These are phyloP conservation scores for Ceratobasidium theobromae DNA, from an alignment of 1,284 basidiomycete species.

Conservation along the genomic window DNA sequence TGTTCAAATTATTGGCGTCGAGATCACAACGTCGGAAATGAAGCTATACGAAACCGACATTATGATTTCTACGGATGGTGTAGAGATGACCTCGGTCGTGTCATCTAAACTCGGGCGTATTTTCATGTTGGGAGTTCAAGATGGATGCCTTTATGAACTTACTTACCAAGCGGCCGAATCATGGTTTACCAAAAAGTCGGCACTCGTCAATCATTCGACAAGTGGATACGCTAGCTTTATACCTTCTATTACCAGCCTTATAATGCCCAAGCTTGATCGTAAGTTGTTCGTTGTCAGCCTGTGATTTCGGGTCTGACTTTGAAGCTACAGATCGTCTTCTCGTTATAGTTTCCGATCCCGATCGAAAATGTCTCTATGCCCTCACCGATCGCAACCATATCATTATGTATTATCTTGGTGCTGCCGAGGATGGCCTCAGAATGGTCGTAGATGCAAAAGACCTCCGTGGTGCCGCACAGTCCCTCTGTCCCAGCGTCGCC, in stretches of 20 bases:
- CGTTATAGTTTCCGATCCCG: constrained; percentile 49
- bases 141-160: constrained; percentile 90
- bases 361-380: constrained; percentile 72
- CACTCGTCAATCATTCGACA: constrained; percentile 67
- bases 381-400: constrained; percentile 70
- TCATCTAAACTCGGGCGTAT: constrained; percentile 84
- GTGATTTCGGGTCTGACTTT: not conserved
- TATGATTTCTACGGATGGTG: constrained; percentile 65
- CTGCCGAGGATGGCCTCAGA: not conserved
- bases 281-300: constrained; percentile 31
- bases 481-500: constrained; percentile 72
- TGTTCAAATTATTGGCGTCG: constrained; percentile 84
- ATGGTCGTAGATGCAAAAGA: constrained; percentile 9
- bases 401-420: constrained; percentile 50
- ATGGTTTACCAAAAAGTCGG: constrained; percentile 89
- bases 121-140: constrained; percentile 84
- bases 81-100: constrained; percentile 81
- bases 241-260: constrained; percentile 56
- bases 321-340: constrained; percentile 5
- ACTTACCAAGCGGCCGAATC: constrained; percentile 90
- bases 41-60: constrained; percentile 92
- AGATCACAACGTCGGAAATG: constrained; percentile 56
- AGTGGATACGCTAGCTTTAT: constrained; percentile 47
- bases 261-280: constrained; percentile 62
- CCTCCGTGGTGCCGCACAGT: constrained; percentile 52